Base-by-base conservation (phyloP, 768 basidiomycete genomes). In the Exidia glandulosa region DNA sequence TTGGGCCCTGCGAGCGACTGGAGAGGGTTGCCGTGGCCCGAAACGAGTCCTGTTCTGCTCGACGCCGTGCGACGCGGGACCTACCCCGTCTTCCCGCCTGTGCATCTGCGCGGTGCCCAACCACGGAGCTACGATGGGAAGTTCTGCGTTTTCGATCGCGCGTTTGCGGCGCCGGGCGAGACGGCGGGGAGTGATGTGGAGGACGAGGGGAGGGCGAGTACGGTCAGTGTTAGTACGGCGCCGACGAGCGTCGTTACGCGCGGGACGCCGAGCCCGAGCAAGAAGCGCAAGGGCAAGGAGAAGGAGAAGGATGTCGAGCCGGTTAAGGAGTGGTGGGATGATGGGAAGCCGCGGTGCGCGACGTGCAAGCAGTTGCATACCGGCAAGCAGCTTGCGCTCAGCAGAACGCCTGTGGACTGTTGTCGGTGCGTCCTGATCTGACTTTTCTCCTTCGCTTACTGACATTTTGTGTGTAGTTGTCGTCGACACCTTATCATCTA, bases 401-500 rank as follows among this genome's bases (percentile, higher is more conserved):
- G n/a, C n/a, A n/a, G n/a, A n/a, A n/a, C n/a, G n/a, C 41, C 41
- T 31, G 58, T 81, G 62, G 85, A 88, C 31, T 91, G 89, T 70
- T 87, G 87, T 59, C 78, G 89, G 88, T 91, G 69, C 63, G 80
- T 73, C 57, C 33, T 41, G 54, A 25, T 16, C 9, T 6, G 4
- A 29, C 14, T 62, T 56, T 64, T 61, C 62, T 58, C 25, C 3
- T 25, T 36, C 19, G 65, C 60, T 56, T 45, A 58, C 47, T 57
- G 36, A 25, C n/a, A n/a, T 57, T 55, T 63, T 27, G 41, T 14
- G 48, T 64, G 19, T 66, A 90, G 88, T 61, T 91, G 89, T 69
- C 77, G 90, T 71, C 85, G 89, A 23, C 89, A 91, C 70, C 80
- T 77, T 65, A 88, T 86, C 12, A 91, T 91, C 60, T 91, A 90